These are phyloP conservation scores for Lentinula sp. DNA, from an alignment of 768 basidiomycete genomes.

Conservation along the genomic window DNA sequence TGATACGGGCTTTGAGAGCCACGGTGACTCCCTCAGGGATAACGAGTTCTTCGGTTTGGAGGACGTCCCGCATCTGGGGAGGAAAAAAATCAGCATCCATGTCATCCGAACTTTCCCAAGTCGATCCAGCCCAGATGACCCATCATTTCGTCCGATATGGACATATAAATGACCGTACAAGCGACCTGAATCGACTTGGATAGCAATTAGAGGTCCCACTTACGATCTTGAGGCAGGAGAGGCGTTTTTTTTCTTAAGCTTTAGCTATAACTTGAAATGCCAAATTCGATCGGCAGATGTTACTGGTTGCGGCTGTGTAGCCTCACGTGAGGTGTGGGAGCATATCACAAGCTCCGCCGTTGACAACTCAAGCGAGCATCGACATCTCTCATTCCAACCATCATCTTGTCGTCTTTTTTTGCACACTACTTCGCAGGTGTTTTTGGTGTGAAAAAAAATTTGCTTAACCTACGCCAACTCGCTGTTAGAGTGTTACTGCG, in stretches of 20 bases:
- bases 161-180: neutral
- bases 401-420: neutral
- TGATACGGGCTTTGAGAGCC: conserved; percentile 83
- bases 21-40: conserved; percentile 85
- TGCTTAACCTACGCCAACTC: neutral
- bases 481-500: neutral
- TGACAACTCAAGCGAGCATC: neutral
- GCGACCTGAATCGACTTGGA: neutral
- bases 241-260: neutral
- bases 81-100: conserved; percentile 21
- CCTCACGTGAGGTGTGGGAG: neutral
- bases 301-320: neutral
- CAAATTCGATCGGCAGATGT: neutral
- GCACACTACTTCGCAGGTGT: neutral
- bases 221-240: conserved; percentile 1
- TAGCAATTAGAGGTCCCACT: neutral
- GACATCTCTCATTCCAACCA: conserved; percentile 3
- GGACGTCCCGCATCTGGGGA: conserved; percentile 83
- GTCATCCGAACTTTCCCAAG: conserved; percentile 30
- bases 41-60: conserved; percentile 89
- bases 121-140: neutral
- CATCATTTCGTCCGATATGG: neutral
- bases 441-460: conserved; percentile 1
- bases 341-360: neutral
- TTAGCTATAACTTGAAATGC: neutral